Conservation (phyloP, 306 rosid species). For the Hippophae gyantsensis region DNA sequence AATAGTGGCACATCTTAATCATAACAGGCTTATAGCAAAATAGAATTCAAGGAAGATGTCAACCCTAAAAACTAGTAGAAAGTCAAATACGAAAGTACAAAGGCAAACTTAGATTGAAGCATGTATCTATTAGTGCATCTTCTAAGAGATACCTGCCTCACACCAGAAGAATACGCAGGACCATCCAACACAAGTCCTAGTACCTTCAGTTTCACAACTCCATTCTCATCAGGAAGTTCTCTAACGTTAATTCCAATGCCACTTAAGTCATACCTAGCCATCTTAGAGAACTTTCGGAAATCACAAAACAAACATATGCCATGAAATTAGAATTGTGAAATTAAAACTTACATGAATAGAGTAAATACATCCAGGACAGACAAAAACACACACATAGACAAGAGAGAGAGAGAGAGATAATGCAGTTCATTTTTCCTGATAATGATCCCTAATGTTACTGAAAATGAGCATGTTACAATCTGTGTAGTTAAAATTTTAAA, state of each 20-base stretch:
- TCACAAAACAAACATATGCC: slow-evolving; percentile 26
- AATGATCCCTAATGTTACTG: too few species aligned
- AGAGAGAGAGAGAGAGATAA: background rate
- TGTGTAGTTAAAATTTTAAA: too few species aligned
- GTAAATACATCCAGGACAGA: slow-evolving; percentile 13
- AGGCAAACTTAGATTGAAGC: background rate
- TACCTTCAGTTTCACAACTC: slow-evolving; percentile 55
- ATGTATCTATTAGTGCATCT: slow-evolving; percentile 2
- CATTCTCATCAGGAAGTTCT: slow-evolving; percentile 77
- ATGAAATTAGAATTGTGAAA: slow-evolving; percentile 25
- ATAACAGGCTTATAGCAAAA: background rate
- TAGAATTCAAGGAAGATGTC: background rate
- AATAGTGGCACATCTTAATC: background rate
- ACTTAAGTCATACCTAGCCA: slow-evolving; percentile 98
- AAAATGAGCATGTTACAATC: too few species aligned
- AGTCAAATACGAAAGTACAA: background rate
- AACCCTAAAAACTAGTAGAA: background rate
- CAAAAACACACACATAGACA: background rate
- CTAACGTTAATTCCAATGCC: slow-evolving; percentile 94
- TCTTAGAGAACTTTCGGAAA: slow-evolving; percentile 85
- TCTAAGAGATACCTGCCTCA: slow-evolving; percentile 64
- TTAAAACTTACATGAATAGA: background rate
- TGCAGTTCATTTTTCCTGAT: background rate
- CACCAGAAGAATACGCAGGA: slow-evolving; percentile 85
- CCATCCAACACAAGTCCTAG: slow-evolving; percentile 77